A percentile compares a stretch with the other conserved stretches of the same genome.
phyloP scores from a whole-genome alignment of 2,329 filamentous ascomycete species.

The Fusarium sp. region DNA sequence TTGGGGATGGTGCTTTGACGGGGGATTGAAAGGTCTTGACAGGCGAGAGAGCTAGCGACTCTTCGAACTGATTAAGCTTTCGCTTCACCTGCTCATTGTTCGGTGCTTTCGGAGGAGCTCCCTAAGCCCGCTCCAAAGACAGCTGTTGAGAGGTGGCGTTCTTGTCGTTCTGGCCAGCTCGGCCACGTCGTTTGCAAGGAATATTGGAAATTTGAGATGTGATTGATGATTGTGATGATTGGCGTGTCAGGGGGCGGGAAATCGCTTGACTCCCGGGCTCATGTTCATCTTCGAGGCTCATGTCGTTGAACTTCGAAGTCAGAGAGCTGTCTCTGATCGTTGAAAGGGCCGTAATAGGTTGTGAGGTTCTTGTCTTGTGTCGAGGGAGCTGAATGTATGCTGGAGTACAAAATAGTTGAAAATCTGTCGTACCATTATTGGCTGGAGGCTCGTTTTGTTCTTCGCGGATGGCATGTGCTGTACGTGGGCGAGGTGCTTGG shows the following conservation, averaged over 20 bases:
- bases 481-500: constrained; percentile 52
- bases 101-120: constrained; percentile 51
- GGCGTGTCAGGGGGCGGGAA: constrained; percentile 44
- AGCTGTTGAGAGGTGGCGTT: constrained; percentile 19
- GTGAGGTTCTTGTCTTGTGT: constrained; percentile 45
- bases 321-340: constrained; percentile 59
- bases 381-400: constrained; percentile 32
- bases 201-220: constrained; percentile 43
- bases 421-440: constrained; percentile 52
- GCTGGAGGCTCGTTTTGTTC: constrained; percentile 52
- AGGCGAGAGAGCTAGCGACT: constrained; percentile 46
- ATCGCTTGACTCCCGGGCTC: constrained; percentile 60
- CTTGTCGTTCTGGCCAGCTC: constrained; percentile 35
- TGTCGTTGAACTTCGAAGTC: constrained; percentile 50
- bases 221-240: constrained; percentile 41
- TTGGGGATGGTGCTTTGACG: constrained; percentile 57
- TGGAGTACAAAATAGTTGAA: constrained; percentile 21
- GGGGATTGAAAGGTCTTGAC: constrained; percentile 53
- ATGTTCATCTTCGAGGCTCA: constrained; percentile 55
- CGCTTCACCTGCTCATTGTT: constrained; percentile 46
- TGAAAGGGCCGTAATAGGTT: constrained; percentile 44
- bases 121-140: constrained; percentile 47
- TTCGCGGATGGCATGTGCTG: constrained; percentile 56
- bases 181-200: constrained; percentile 45
- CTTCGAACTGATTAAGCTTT: constrained; percentile 50